phyloP scores from a whole-genome alignment of 2,329 filamentous ascomycete species.

The Knoxdaviesia proteae region DNA sequence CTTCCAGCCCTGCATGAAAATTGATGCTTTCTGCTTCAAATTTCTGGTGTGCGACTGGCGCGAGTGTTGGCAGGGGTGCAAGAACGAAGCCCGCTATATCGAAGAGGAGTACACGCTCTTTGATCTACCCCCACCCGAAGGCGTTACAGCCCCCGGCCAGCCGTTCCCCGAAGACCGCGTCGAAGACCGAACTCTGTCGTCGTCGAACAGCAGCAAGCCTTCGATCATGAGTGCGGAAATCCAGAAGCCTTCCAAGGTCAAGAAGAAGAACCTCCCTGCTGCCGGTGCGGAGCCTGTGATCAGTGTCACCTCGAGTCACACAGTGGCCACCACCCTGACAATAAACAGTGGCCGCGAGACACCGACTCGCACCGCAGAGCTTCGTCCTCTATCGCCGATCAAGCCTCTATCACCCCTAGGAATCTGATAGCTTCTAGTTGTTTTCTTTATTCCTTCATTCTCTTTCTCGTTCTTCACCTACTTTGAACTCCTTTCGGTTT shows the following conservation, averaged over 20 bases:
- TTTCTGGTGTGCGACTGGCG: constrained; percentile 92
- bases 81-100: constrained; percentile 64
- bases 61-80: constrained; percentile 92
- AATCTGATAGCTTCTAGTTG: constrained; percentile 15
- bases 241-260: constrained; percentile 9
- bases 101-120: constrained; percentile 45
- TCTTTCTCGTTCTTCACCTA: neutral
- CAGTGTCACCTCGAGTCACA: too few relatives aligned
- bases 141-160: constrained; percentile 9
- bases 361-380: constrained; percentile 14
- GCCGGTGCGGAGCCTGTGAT: too few relatives aligned
- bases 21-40: constrained; percentile 86
- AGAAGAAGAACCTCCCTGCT: constrained; percentile 19
- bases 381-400: constrained; percentile 42
- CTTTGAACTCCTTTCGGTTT: neutral
- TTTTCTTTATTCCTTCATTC: constrained; percentile 4
- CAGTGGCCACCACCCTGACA: constrained; percentile 24
- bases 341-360: constrained; percentile 19
- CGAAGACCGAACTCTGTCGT: constrained; percentile 19
- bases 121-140: constrained; percentile 32
- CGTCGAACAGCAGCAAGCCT: constrained; percentile 43
- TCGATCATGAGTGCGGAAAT: constrained; percentile 8
- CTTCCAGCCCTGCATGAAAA: constrained; percentile 92
- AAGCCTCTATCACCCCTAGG: constrained; percentile 43
- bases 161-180: neutral